These are phyloP conservation scores for Aspergillus nidulans DNA, from an alignment of 495 filamentous ascomycete genomes.

Conservation along the genomic window DNA sequence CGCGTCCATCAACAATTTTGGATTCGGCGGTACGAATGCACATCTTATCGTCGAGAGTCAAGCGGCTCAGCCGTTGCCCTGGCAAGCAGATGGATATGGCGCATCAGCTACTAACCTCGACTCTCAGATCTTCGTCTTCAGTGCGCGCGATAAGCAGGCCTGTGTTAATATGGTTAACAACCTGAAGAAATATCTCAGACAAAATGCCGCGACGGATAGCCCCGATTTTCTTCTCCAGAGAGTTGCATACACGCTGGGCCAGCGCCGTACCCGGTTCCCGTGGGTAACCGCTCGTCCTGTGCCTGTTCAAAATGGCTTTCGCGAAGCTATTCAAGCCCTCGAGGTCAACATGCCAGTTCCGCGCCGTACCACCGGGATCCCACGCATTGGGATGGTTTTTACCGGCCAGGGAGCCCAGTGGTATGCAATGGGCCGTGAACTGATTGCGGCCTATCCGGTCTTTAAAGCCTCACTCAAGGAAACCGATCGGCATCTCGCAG, in stretches of 20 bases:
- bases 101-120: background rate
- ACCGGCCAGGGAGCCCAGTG: constrained; percentile 20
- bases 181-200: background rate
- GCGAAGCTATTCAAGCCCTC: background rate
- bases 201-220: background rate
- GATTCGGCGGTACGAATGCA: constrained; percentile 33
- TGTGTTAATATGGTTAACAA: background rate
- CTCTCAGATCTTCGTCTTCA: background rate
- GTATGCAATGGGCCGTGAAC: constrained; percentile 23
- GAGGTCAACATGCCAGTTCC: background rate
- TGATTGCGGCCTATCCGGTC: background rate
- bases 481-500: background rate
- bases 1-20: constrained; percentile 33
- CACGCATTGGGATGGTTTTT: constrained; percentile 13
- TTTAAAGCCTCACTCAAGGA: background rate
- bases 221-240: background rate
- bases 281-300: background rate
- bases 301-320: background rate
- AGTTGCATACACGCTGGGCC: background rate
- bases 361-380: no score
- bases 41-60: constrained; percentile 23
- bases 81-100: background rate
- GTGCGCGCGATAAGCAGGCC: background rate
- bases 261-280: background rate
- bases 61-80: constrained; percentile 3